These are phyloP conservation scores for Plectranthus barbatus DNA, from an alignment of 257 asterid genomes.

Conservation along the genomic window DNA sequence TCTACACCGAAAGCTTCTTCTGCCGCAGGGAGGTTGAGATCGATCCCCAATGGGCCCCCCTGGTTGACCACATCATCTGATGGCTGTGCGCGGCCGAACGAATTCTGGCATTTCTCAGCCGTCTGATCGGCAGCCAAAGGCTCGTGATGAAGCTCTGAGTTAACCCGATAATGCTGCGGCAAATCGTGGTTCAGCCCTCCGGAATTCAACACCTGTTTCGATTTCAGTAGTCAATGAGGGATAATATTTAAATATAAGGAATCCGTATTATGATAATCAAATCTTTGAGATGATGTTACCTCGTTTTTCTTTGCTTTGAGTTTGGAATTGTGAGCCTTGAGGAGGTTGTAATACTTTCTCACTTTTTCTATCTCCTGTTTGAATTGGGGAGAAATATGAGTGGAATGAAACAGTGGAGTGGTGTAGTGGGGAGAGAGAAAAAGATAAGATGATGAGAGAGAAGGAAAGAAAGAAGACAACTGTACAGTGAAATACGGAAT, in stretches of 20 bases:
- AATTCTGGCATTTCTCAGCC: conserved; percentile 13
- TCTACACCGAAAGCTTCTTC: conserved; percentile 24
- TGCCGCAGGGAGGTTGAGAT: conserved; percentile 26
- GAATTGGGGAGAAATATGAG: neutral
- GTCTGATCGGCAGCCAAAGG: conserved; percentile 21
- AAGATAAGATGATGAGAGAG: conserved; percentile 2
- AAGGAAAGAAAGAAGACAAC: neutral
- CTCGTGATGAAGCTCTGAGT: conserved; percentile 5
- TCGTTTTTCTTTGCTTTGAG: conserved; percentile 29
- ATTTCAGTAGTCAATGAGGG: neutral
- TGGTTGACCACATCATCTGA: conserved; percentile 10
- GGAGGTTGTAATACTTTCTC: conserved; percentile 14
- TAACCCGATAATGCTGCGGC: conserved; percentile 8
- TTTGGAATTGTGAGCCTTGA: conserved; percentile 26
- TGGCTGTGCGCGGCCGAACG: conserved; percentile 9
- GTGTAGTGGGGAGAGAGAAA: neutral
- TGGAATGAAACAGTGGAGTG: neutral
- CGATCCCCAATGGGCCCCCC: conserved; percentile 33
- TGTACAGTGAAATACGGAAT: neutral
- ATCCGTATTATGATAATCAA: neutral
- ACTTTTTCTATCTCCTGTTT: conserved; percentile 38
- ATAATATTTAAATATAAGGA: neutral
- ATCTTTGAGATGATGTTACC: conserved; percentile 10
- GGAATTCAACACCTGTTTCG: conserved; percentile 6
- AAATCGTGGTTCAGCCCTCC: no score